Evolutionary conservation across 2,329 filamentous ascomycete genomes (phyloP), one percentile per base, ranked within the genome.

Genomic region (Phialocephala sp.): DNA sequence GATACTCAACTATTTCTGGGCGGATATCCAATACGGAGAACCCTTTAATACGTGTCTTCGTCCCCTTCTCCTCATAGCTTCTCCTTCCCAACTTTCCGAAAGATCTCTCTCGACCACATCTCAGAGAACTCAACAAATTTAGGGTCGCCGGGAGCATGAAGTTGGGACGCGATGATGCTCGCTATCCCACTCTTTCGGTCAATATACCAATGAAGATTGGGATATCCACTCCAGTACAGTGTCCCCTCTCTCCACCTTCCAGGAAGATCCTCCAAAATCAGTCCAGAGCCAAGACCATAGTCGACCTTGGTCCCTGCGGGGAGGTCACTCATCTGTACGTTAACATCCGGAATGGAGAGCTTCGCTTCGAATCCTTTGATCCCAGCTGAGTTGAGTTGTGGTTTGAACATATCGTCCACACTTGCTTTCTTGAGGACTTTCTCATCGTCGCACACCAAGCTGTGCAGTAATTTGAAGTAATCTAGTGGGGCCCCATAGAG

Each of bases 401-500:
- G 77, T 63, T 76, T 69, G 69, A 86, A 86, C 76, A 87, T 79
- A 45, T 76, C 70, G 0, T 80, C 76, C 0, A 81, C 77, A 0
- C 79, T 83, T 3, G 74, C 73, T 0, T 76, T 74, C 32, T 75
- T 77, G 11, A 87, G 76, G 0, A 87, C 67, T 45, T 77, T 81
- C 5, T 79, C 82, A 63, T 87, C 84, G 55, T 85, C 80, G 1
- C 76, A 72, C 0, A 86, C 77, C 1, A 87, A 72, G 2, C 81
- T 83, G 3, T 76, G 76, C 2, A 84, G 70, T 3, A 87, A 71
- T 55, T 79, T 79, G 60, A 81, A 66, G 64, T 82, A 86, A 24
- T 83, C 79, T 0, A 66, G 41, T 6, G 80, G 75, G 2, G 76
- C 72, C 2, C 77, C 77, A 61, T 72, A 79, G 4, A 75, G 56